Conservation (phyloP, 2,329 filamentous ascomycete species). For the Allantophomopsis lycopodina region DNA sequence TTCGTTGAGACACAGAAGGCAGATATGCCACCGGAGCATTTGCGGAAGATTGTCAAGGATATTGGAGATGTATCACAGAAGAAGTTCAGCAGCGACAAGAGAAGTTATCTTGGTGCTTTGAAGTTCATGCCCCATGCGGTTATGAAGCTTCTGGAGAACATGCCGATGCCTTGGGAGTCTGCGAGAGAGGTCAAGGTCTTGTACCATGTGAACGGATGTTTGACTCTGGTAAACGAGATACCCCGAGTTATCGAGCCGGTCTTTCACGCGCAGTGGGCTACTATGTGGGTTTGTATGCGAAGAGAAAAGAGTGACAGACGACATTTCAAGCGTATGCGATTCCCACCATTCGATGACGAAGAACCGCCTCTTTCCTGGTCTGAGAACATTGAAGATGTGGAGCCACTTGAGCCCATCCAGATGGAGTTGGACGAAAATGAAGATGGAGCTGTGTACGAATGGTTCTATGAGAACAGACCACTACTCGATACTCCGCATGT, state of each 20-base stretch:
- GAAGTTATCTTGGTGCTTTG: constrained; percentile 89
- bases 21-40: constrained; percentile 95
- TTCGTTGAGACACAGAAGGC: constrained; percentile 98
- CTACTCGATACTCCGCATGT: constrained; percentile 85
- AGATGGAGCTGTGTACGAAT: constrained; percentile 82
- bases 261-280: constrained; percentile 97
- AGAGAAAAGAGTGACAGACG: constrained; percentile 92
- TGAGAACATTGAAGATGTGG: constrained; percentile 97
- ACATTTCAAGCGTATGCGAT: constrained; percentile 97
- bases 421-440: constrained; percentile 95
- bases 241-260: constrained; percentile 95
- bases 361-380: constrained; percentile 96
- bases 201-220: constrained; percentile 94
- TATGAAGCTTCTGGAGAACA: constrained; percentile 92
- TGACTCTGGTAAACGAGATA: constrained; percentile 93
- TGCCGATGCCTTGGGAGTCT: constrained; percentile 99
- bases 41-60: constrained; percentile 96
- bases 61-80: constrained; percentile 99
- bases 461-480: constrained; percentile 93
- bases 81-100: constrained; percentile 97
- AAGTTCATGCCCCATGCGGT: constrained; percentile 99
- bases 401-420: constrained; percentile 93
- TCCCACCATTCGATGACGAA: constrained; percentile 96
- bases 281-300: constrained; percentile 98
- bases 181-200: constrained; percentile 92